These are phyloP conservation scores for Biscogniauxia marginata DNA, from an alignment of 2,329 filamentous ascomycete species.

Conservation along the genomic window DNA sequence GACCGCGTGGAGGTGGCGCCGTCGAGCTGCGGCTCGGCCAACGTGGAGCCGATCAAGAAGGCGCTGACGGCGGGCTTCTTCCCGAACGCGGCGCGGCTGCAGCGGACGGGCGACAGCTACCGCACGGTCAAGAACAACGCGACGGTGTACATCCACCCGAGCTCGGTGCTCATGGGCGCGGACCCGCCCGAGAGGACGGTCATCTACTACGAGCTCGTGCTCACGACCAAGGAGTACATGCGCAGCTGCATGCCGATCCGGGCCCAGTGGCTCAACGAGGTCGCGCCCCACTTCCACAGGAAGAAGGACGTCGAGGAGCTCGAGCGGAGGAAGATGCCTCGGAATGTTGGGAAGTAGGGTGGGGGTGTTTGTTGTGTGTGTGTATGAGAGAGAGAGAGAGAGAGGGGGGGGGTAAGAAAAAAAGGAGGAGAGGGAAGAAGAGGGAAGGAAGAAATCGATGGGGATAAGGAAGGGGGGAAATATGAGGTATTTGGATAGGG, in stretches of 20 bases:
- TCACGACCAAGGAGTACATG: slow-evolving; percentile 92
- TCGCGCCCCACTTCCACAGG: slow-evolving; percentile 94
- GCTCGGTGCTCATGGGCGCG: slow-evolving; percentile 72
- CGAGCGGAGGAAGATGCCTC: slow-evolving; percentile 76
- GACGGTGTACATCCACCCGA: slow-evolving; percentile 89
- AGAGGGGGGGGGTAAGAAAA: too few species aligned
- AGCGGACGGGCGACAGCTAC: slow-evolving; percentile 83
- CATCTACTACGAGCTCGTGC: slow-evolving; percentile 80
- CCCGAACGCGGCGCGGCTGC: slow-evolving; percentile 81
- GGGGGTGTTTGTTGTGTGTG: neutral
- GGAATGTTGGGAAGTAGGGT: slow-evolving; percentile 32
- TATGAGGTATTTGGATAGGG: too few species aligned
- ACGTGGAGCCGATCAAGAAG: slow-evolving; percentile 79
- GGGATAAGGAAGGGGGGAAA: too few species aligned
- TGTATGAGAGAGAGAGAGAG: too few species aligned
- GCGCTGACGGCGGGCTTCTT: slow-evolving; percentile 92
- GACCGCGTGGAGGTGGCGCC: slow-evolving; percentile 85
- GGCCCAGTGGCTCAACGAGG: slow-evolving; percentile 79
- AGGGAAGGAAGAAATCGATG: too few species aligned
- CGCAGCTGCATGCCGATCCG: slow-evolving; percentile 82
- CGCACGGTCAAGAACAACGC: slow-evolving; percentile 88
- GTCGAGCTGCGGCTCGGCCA: slow-evolving; percentile 66
- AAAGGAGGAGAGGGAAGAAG: too few species aligned
- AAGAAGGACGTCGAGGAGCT: slow-evolving; percentile 82
- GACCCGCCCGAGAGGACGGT: slow-evolving; percentile 79